These are phyloP conservation scores for Entomortierella chlamydospora DNA, from an alignment of 192 early-diverging fungal genomes.

Conservation along the genomic window DNA sequence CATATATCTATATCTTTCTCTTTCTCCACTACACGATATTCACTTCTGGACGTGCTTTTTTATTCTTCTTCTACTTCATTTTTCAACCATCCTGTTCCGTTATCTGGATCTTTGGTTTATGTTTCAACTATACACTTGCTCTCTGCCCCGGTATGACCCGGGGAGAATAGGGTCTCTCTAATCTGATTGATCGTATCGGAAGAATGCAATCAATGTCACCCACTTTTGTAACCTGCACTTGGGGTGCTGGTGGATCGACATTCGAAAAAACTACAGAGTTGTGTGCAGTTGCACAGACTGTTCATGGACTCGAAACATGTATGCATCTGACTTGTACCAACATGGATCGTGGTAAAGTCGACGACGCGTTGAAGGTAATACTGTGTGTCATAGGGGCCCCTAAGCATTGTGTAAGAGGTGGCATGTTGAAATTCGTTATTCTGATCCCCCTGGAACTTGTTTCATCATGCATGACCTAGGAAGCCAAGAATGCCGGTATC, in stretches of 20 bases:
- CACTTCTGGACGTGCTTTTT: slow-evolving; percentile 47
- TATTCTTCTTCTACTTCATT: neutral
- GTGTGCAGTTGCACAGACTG: slow-evolving; percentile 75
- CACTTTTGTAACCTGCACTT: slow-evolving; percentile 85
- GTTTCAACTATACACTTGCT: neutral
- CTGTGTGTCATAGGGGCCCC: neutral
- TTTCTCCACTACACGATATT: slow-evolving; percentile 27
- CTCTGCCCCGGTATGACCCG: neutral
- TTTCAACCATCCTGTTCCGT: slow-evolving; percentile 8
- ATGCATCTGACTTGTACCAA: slow-evolving; percentile 95
- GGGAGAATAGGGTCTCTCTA: slow-evolving; percentile 75
- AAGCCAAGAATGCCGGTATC: slow-evolving; percentile 72
- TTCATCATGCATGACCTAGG: slow-evolving; percentile 20
- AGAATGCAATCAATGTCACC: slow-evolving; percentile 82
- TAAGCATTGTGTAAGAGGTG: no score
- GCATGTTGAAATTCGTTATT: neutral
- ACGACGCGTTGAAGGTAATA: slow-evolving; percentile 69
- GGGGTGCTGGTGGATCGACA: slow-evolving; percentile 87
- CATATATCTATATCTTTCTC: no score
- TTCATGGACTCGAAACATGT: slow-evolving; percentile 80
- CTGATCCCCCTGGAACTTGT: neutral
- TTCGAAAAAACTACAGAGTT: slow-evolving; percentile 80
- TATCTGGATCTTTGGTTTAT: slow-evolving; percentile 37
- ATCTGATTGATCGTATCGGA: slow-evolving; percentile 85
- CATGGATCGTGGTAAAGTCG: slow-evolving; percentile 84